These are phyloP conservation scores for Mortierella sp. DNA, from an alignment of 371 early-diverging fungal genomes.

Conservation along the genomic window DNA sequence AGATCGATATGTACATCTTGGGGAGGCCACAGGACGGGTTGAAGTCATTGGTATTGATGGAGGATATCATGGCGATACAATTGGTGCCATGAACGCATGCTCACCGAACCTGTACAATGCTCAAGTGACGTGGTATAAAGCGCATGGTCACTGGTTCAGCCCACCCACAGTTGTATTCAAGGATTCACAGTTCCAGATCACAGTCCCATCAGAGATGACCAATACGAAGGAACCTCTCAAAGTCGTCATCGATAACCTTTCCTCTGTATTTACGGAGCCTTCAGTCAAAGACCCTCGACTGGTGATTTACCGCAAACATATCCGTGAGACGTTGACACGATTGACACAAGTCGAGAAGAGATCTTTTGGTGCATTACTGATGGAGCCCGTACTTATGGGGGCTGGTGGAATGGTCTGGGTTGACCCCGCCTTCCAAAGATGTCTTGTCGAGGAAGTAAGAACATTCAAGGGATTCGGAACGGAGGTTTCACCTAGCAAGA, in stretches of 20 bases:
- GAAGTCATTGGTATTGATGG: constrained; percentile 81
- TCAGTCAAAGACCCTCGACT: constrained; percentile 51
- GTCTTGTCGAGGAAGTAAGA: constrained; percentile 71
- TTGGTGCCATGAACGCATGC: constrained; percentile 88
- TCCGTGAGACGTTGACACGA: constrained; percentile 59
- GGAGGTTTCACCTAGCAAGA: constrained; percentile 55
- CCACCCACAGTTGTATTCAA: constrained; percentile 79
- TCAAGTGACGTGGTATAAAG: constrained; percentile 83
- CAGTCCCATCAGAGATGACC: constrained; percentile 57
- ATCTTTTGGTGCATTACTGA: constrained; percentile 79
- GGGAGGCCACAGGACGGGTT: constrained; percentile 58
- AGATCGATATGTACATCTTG: constrained; percentile 60
- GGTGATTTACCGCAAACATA: constrained; percentile 63
- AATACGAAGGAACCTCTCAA: constrained; percentile 22
- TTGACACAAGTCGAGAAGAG: constrained; percentile 63
- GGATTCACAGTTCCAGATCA: constrained; percentile 67
- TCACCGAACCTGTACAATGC: constrained; percentile 82
- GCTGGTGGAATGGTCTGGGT: constrained; percentile 90
- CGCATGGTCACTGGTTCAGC: constrained; percentile 81
- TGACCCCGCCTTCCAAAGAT: constrained; percentile 84
- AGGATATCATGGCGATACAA: constrained; percentile 89
- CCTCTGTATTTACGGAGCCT: constrained; percentile 23
- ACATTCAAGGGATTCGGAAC: constrained; percentile 59
- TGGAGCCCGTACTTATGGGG: constrained; percentile 87
- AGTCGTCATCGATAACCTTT: constrained; percentile 38